These are phyloP conservation scores for Phytophthora sansomeana DNA, from an alignment of 352 stramenopile species.

Conservation along the genomic window DNA sequence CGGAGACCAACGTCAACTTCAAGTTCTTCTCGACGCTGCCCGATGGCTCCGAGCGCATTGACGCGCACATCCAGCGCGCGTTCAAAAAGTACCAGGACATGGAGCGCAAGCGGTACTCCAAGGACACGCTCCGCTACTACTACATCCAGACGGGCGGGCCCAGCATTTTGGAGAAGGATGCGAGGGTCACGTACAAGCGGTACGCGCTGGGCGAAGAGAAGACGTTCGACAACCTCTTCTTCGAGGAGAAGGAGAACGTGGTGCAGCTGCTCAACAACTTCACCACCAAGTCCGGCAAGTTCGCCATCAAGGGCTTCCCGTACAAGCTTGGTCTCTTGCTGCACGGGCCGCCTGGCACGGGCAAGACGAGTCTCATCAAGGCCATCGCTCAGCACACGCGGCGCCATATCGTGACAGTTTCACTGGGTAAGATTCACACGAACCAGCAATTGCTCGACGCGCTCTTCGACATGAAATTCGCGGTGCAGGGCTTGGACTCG, in stretches of 20 bases:
- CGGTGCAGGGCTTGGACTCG: constrained; percentile 65
- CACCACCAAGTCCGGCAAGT: constrained; percentile 73
- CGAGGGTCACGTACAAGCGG: constrained; percentile 55
- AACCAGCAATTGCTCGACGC: constrained; percentile 87
- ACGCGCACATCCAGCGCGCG: constrained; percentile 43
- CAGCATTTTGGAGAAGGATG: constrained; percentile 17
- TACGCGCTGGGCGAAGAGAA: constrained; percentile 89
- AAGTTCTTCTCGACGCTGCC: constrained; percentile 33
- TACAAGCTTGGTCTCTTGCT: constrained; percentile 92
- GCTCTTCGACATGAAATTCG: constrained; percentile 84
- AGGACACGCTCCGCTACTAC: constrained; percentile 56
- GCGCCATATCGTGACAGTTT: constrained; percentile 82
- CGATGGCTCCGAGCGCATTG: constrained; percentile 48
- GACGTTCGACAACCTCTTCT: constrained; percentile 91
- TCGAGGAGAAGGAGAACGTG: constrained; percentile 79
- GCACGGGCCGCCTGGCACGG: constrained; percentile 87
- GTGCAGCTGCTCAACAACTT: constrained; percentile 85
- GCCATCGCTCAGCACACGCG: constrained; percentile 82
- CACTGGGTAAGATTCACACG: constrained; percentile 77
- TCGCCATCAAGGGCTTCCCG: constrained; percentile 87
- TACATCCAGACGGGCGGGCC: constrained; percentile 44
- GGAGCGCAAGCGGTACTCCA: constrained; percentile 39
- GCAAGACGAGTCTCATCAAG: constrained; percentile 93
- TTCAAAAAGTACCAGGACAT: constrained; percentile 48
- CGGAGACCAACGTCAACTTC: constrained; percentile 37